Evolutionary conservation across 2,329 filamentous ascomycete species (phyloP).

Genomic region (Colletotrichum melonis): DNA sequence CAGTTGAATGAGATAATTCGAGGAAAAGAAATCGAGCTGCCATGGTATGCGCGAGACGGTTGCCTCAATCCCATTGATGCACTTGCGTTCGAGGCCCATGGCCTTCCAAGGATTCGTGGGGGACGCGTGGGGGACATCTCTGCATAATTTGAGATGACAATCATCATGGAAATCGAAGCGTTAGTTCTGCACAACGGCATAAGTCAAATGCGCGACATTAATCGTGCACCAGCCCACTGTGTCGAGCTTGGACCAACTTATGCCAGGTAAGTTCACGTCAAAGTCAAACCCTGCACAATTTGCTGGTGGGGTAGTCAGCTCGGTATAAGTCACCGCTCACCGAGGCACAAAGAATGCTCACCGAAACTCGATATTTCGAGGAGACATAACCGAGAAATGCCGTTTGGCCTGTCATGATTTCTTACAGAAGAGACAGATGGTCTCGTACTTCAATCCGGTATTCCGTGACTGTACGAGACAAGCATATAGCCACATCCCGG

Average conservation of each 20-base stretch:
- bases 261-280: constrained; percentile 4
- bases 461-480: background rate
- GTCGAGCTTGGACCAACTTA: background rate
- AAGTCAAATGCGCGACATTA: background rate
- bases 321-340: constrained; percentile 4
- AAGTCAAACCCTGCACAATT: background rate
- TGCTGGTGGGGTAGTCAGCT: background rate
- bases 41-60: background rate
- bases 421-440: background rate
- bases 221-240: background rate
- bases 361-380: background rate
- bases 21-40: background rate
- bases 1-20: background rate
- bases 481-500: background rate
- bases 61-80: background rate
- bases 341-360: constrained; percentile 10
- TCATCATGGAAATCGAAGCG: background rate
- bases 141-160: background rate
- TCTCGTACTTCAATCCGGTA: background rate
- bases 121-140: background rate
- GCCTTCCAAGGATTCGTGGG: constrained; percentile 5
- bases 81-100: background rate
- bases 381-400: background rate
- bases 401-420: background rate
- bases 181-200: constrained; percentile 9